Percentiles rank a stretch among this genome's conserved stretches.
Conservation (phyloP, 169 alveolate species). For the Cryptosporidium canis region DNA sequence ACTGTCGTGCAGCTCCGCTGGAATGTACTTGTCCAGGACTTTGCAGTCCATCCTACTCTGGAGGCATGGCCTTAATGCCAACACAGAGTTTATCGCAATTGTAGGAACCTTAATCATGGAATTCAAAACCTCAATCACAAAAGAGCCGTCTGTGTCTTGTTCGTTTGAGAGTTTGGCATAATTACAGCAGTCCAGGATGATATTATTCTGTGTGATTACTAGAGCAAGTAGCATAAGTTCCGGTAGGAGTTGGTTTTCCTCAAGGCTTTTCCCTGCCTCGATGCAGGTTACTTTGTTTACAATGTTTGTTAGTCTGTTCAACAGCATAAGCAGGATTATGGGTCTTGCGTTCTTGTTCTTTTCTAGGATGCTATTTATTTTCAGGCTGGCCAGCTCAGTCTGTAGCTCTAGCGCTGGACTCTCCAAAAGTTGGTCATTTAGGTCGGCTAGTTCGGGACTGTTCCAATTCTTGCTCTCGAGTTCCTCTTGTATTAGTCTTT, state of each 20-base stretch:
- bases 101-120: conserved; percentile 23
- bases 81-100: neutral
- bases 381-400: neutral
- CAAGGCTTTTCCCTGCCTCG: neutral
- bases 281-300: neutral
- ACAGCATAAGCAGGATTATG: neutral
- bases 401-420: neutral
- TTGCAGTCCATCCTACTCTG: neutral
- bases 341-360: neutral
- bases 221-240: neutral
- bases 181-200: neutral
- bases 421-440: neutral
- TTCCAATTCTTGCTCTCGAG: neutral
- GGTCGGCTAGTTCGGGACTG: neutral
- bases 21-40: conserved; percentile 12
- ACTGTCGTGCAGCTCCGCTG: conserved; percentile 29
- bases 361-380: neutral
- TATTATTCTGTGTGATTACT: neutral
- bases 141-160: neutral
- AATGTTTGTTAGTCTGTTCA: neutral
- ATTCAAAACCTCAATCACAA: neutral
- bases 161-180: neutral
- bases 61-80: neutral
- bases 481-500: neutral
- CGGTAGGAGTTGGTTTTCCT: neutral